Evolutionary conservation across 345 rosid species (phyloP).

Genomic region (Lenwebbia sp.): DNA sequence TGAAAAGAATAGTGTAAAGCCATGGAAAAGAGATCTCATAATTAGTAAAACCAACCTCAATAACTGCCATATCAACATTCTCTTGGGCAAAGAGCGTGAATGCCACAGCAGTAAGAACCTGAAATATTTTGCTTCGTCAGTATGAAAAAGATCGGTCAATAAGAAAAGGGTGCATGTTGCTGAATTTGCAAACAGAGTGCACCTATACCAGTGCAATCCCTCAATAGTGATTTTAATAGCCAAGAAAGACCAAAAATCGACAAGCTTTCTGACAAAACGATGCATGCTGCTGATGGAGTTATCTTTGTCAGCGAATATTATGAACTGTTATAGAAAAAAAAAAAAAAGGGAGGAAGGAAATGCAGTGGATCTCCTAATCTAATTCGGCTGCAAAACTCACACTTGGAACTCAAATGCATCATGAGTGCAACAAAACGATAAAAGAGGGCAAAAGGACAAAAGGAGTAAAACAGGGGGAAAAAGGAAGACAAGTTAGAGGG

Average conservation of each 20-base stretch:
- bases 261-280: neutral
- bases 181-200: neutral
- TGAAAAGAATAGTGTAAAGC: neutral
- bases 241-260: neutral
- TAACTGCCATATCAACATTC: conserved; percentile 68
- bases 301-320: neutral
- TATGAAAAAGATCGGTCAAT: neutral
- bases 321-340: neutral
- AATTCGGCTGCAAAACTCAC: neutral
- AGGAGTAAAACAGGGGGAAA: neutral
- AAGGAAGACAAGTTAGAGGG: neutral
- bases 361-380: neutral
- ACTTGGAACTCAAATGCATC: neutral
- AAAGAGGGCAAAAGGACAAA: neutral
- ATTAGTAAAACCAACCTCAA: conserved; percentile 42
- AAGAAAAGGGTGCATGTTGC: neutral
- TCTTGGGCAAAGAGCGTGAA: conserved; percentile 57
- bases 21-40: neutral
- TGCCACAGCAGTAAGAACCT: conserved; percentile 85
- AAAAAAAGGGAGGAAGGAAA: neutral
- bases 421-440: neutral
- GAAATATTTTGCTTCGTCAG: conserved; percentile 7
- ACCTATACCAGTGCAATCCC: neutral
- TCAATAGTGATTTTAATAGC: neutral
- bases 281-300: neutral